Percentiles rank a stretch among this genome's conserved stretches.
phyloP scores from a whole-genome alignment of 768 basidiomycete genomes.

The Mrakia blollopis region DNA sequence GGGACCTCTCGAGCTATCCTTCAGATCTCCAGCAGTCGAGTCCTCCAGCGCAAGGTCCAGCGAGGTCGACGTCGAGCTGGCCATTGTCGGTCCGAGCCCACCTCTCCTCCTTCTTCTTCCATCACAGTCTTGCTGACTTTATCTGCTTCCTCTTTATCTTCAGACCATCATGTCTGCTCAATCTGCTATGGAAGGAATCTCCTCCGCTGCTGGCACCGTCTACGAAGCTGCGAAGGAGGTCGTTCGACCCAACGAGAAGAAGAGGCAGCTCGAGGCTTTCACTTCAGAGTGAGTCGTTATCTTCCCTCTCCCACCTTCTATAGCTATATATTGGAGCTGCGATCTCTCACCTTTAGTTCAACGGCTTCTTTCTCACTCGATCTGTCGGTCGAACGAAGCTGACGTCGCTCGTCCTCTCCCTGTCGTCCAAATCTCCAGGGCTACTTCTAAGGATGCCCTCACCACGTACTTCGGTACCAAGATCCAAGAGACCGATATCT shows the following conservation, averaged over 20 bases:
- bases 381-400: background rate
- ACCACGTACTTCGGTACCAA: conserved; percentile 44
- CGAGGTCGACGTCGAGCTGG: too few species aligned
- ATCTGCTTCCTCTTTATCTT: background rate
- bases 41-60: too few species aligned
- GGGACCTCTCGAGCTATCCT: too few species aligned
- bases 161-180: conserved; percentile 2
- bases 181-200: conserved; percentile 4
- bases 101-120: too few species aligned
- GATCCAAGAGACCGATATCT: conserved; percentile 43
- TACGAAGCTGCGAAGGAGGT: background rate
- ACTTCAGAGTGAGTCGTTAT: conserved; percentile 35
- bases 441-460: conserved; percentile 20
- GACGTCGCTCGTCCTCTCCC: background rate
- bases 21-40: too few species aligned
- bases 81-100: too few species aligned
- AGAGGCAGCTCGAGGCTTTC: conserved; percentile 40
- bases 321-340: background rate
- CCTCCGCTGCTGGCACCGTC: background rate
- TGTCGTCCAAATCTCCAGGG: background rate
- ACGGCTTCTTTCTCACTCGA: background rate
- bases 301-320: conserved; percentile 21
- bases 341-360: background rate
- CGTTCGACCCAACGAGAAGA: conserved; percentile 38
- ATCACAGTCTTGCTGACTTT: background rate